Conservation (phyloP, 345 rosid species). For the Eucalyptus regnans region DNA sequence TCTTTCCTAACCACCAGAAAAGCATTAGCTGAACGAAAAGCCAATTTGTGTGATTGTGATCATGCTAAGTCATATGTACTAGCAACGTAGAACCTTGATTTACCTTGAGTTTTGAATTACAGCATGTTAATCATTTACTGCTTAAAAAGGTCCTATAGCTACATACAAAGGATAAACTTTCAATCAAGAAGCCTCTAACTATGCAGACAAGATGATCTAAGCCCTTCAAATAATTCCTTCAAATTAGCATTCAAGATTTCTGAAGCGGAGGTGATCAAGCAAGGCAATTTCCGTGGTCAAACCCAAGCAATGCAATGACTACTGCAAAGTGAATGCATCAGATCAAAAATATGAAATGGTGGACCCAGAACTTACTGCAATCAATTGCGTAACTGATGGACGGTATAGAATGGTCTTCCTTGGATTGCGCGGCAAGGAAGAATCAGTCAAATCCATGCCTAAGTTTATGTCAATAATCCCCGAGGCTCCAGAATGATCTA, state of each 20-base stretch:
- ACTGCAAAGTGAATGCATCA: not conserved
- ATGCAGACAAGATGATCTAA: not conserved
- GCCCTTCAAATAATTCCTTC: not conserved
- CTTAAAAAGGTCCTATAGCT: not conserved
- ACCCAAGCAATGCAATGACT: not conserved
- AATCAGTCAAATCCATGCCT: slow-evolving; percentile 69
- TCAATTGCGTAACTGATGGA: slow-evolving; percentile 74
- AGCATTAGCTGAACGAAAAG: not conserved
- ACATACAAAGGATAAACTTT: not conserved
- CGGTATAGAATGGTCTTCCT: slow-evolving; percentile 85
- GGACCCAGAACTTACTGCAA: slow-evolving; percentile 60
- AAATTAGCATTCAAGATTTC: not conserved
- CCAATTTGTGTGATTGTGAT: not conserved
- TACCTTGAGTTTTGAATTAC: not conserved
- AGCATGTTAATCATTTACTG: not conserved
- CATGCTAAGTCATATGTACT: not conserved
- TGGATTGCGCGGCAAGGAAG: slow-evolving; percentile 71
- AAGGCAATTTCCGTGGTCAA: not conserved
- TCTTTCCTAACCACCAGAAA: not conserved
- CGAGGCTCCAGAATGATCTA: slow-evolving; percentile 73
- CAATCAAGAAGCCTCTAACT: not conserved
- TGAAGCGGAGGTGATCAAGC: not conserved
- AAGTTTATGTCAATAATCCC: slow-evolving; percentile 72
- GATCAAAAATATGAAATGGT: not conserved
- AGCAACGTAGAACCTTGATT: not conserved